phyloP scores from a whole-genome alignment of 768 basidiomycete genomes.

The Amanita muscaria region DNA sequence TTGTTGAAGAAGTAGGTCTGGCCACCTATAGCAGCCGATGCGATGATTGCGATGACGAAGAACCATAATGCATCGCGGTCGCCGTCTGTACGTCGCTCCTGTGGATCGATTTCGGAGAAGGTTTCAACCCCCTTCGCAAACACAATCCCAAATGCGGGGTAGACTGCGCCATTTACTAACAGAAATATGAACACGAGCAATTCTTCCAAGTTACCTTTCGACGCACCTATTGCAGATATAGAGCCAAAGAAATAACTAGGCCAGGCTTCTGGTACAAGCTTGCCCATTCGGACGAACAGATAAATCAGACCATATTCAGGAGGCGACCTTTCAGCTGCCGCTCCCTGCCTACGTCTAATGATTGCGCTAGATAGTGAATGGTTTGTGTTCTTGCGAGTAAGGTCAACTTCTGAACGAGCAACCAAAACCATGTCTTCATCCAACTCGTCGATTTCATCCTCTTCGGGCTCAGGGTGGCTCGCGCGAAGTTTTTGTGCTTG shows the following conservation, averaged over 20 bases:
- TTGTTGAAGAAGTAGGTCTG: conserved; percentile 68
- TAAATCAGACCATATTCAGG: conserved; percentile 39
- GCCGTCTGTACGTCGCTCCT: conserved; percentile 43
- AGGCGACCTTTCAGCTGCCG: conserved; percentile 22
- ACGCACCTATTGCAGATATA: conserved; percentile 43
- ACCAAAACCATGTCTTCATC: conserved; percentile 48
- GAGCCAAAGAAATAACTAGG: conserved; percentile 49
- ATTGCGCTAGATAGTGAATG: conserved; percentile 64
- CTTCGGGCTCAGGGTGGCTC: conserved; percentile 18
- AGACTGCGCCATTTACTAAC: conserved; percentile 53
- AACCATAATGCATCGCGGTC: conserved; percentile 72
- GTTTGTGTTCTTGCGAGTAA: conserved; percentile 49
- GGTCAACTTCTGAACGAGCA: conserved; percentile 50
- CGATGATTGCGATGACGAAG: conserved; percentile 70
- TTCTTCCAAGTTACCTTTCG: conserved; percentile 4
- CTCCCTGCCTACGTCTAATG: conserved; percentile 39
- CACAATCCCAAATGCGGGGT: conserved; percentile 65
- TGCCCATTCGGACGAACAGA: conserved; percentile 64
- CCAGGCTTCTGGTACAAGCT: conserved; percentile 52
- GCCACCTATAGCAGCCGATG: conserved; percentile 47
- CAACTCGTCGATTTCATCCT: conserved; percentile 20
- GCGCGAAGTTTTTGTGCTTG: conserved; percentile 77
- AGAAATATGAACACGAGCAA: not conserved
- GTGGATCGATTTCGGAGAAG: conserved; percentile 35
- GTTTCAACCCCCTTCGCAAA: conserved; percentile 54